Percentiles rank a stretch among this genome's conserved stretches.
Evolutionary conservation across 2,329 filamentous ascomycete species (phyloP).

Genomic region (Fusarium metavorans): DNA sequence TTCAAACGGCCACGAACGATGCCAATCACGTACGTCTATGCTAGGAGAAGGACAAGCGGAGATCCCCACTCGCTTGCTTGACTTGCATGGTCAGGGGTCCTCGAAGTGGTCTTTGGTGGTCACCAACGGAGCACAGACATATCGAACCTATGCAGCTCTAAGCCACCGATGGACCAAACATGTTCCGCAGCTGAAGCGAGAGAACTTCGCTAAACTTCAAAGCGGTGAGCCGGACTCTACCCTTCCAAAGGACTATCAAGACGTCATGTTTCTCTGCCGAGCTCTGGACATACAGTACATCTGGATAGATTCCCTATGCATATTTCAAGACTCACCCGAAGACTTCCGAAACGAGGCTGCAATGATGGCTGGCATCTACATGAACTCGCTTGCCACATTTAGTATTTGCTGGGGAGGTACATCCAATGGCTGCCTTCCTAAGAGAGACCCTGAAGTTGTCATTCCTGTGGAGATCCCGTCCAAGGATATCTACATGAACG

Average conservation of each 20-base stretch:
- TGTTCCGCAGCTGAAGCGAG: not conserved
- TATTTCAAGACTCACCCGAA: not conserved
- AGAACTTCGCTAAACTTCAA: not conserved
- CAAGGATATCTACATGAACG: not conserved
- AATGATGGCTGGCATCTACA: not conserved
- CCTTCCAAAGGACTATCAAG: not conserved
- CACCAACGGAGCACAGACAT: not conserved
- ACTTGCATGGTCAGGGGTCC: not conserved
- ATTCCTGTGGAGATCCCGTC: not conserved
- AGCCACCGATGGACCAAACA: not conserved
- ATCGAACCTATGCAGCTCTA: not conserved
- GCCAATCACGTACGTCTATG: not conserved
- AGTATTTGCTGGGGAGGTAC: not conserved
- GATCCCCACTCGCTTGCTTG: not conserved
- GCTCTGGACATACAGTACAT: not conserved
- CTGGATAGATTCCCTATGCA: conserved; percentile 5
- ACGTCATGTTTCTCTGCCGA: not conserved
- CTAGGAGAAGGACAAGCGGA: not conserved
- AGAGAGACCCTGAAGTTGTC: not conserved
- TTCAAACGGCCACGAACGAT: not conserved
- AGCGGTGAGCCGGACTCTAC: not conserved
- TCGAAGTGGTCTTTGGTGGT: not conserved
- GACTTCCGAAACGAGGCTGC: conserved; percentile 2
- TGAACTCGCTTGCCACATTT: not conserved
- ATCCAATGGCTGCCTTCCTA: not conserved